Base-by-base conservation (phyloP, 495 filamentous ascomycete genomes). In the Hyaloscypha hepaticicola region DNA sequence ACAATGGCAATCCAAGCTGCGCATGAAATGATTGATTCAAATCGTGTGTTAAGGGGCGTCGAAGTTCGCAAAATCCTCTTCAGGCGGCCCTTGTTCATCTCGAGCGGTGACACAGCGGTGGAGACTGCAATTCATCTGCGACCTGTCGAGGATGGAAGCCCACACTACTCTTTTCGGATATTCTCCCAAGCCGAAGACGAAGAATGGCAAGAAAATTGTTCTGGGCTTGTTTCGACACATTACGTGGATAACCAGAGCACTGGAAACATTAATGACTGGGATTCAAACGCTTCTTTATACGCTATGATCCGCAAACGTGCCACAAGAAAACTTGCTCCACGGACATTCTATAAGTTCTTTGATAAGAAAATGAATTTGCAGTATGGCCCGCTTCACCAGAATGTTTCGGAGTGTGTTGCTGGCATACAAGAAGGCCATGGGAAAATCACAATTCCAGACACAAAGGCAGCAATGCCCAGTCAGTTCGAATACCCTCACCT, bases 401-500 rank as follows among this genome's bases (percentile, higher is more conserved):
- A 50, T 26, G 9, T 61, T 26, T 19, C 49, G 3, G 59, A 61
- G 59, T 19, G 26, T n/a, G 12, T 14, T 26, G 56, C 56, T 59
- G 56, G 56, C 3, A 38, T 29, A 21, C 14, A 24, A 6, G 26
- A 59, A 22, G 26, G 56, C 11, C 21, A 28, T 5, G 11, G 56
- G 26, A 41, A 6, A 11, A 55, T 71, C 4, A 45, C 56, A 16
- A 68, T 80, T 45, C 78, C 78, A 5, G 74, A 82, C 60, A 78
- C 77, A 0, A 72, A 66, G 33, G 66, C 66, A 4, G 63, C 67
- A 25, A 82, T 82, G 80, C 79, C 80, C 1, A 62, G 50, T 21
- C 61, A 75, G 16, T 77, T 76, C 58, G 74, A 80, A 53, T 74
- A 74, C 57, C 68, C 73, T 9, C 78, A 78, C 60, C 48, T 79